Evolutionary conservation across 495 filamentous ascomycete genomes (phyloP).

Genomic region (Clohesyomyces aquaticus): DNA sequence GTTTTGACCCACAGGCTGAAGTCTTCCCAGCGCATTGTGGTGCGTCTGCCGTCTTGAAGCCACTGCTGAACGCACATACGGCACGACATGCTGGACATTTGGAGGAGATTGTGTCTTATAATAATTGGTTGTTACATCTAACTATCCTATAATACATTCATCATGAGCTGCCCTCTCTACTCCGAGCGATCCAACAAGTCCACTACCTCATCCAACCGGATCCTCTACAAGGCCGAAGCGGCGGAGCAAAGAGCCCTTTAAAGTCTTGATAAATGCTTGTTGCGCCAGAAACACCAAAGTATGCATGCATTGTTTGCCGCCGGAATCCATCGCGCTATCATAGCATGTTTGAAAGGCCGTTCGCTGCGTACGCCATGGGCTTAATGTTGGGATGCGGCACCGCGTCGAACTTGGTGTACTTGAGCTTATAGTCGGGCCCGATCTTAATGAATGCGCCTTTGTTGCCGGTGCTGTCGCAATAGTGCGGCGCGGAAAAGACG

Average conservation of each 20-base stretch:
- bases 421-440: constrained; percentile 84
- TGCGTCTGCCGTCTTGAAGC: neutral
- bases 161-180: no score
- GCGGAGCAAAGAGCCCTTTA: constrained; percentile 9
- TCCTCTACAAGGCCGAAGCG: neutral
- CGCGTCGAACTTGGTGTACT: constrained; percentile 90
- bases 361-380: constrained; percentile 69
- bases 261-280: constrained; percentile 9
- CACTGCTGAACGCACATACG: neutral
- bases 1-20: neutral
- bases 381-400: constrained; percentile 94
- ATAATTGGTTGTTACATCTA: neutral
- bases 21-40: neutral
- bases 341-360: constrained; percentile 32
- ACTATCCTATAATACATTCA: neutral
- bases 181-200: neutral
- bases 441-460: constrained; percentile 99
- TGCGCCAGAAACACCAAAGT: constrained; percentile 35
- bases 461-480: constrained; percentile 97
- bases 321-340: constrained; percentile 11
- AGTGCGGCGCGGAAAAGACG: constrained; percentile 97
- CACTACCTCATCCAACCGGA: neutral
- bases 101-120: neutral
- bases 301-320: constrained; percentile 20
- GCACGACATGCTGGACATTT: neutral